Evolutionary conservation across 306 rosid genomes (phyloP).

Genomic region (Lithocarpus polystachyus): DNA sequence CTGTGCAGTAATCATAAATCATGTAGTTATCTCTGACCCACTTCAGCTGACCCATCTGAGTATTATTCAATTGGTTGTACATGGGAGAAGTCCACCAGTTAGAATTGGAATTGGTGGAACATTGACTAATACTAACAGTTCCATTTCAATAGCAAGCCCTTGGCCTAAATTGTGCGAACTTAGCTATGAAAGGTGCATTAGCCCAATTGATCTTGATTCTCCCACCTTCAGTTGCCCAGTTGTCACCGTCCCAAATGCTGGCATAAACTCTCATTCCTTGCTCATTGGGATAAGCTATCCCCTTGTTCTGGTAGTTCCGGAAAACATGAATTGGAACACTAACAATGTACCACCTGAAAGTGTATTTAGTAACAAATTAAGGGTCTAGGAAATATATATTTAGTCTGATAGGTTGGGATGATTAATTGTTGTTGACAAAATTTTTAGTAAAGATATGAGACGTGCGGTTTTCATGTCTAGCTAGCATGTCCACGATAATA

Average conservation of each 20-base stretch:
- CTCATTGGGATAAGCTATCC: constrained; percentile 63
- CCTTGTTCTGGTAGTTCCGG: constrained; percentile 55
- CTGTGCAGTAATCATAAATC: constrained; percentile 79
- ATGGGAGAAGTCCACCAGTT: constrained; percentile 72
- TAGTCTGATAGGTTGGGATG: too few relatives aligned
- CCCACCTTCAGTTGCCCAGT: constrained; percentile 89
- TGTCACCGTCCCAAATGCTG: constrained; percentile 71
- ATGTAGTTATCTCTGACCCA: constrained; percentile 57
- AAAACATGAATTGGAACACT: constrained; percentile 66
- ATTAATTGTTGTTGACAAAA: too few relatives aligned
- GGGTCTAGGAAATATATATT: too few relatives aligned
- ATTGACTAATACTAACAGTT: constrained; percentile 40
- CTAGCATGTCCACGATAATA: too few relatives aligned
- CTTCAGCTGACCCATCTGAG: constrained; percentile 44
- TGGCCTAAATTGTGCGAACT: constrained; percentile 48
- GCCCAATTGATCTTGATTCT: constrained; percentile 59
- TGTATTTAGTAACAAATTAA: too few relatives aligned
- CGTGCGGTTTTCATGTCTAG: too few relatives aligned
- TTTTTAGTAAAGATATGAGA: too few relatives aligned
- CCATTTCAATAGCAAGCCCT: constrained; percentile 80
- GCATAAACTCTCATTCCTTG: constrained; percentile 73
- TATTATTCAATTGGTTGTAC: constrained; percentile 38
- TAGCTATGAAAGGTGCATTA: constrained; percentile 61
- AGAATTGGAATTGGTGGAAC: constrained; percentile 36
- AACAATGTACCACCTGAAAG: constrained; percentile 73